Percentiles rank a stretch among this genome's conserved stretches.
Evolutionary conservation across 2,329 filamentous ascomycete species (phyloP).

Genomic region (Acephala macrosclerotiorum): DNA sequence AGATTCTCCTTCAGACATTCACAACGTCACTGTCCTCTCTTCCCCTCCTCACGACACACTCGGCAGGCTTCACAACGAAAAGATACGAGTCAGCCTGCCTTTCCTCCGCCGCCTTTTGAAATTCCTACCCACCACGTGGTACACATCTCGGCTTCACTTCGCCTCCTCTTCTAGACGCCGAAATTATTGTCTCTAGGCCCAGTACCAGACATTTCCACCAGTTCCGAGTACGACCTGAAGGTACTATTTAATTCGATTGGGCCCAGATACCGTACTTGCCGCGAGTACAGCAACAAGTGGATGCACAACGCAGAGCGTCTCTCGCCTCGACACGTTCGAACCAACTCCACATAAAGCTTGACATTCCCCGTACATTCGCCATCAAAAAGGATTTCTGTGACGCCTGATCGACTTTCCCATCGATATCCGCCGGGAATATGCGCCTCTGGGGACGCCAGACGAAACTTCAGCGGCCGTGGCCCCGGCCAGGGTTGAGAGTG

Average conservation of each 20-base stretch:
- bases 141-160: conserved; percentile 10
- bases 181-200: conserved; percentile 8
- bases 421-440: conserved; percentile 39
- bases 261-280: conserved; percentile 4
- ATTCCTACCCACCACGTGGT: not conserved
- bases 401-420: conserved; percentile 25
- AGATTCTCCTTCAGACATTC: not conserved
- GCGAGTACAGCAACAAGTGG: not conserved
- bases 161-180: conserved; percentile 10
- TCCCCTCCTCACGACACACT: conserved; percentile 1
- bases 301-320: not conserved
- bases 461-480: conserved; percentile 34
- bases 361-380: conserved; percentile 14
- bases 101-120: not conserved
- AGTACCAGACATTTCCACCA: not conserved
- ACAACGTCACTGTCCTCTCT: not conserved
- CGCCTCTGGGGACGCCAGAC: conserved; percentile 31
- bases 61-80: not conserved
- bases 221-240: not conserved
- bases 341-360: conserved; percentile 8
- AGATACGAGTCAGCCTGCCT: conserved; percentile 8
- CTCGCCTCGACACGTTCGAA: not conserved
- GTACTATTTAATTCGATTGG: not conserved
- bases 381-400: conserved; percentile 18
- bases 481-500: conserved; percentile 25